These are phyloP conservation scores for Boletus coccyginus DNA, from an alignment of 768 basidiomycete species.

Conservation along the genomic window DNA sequence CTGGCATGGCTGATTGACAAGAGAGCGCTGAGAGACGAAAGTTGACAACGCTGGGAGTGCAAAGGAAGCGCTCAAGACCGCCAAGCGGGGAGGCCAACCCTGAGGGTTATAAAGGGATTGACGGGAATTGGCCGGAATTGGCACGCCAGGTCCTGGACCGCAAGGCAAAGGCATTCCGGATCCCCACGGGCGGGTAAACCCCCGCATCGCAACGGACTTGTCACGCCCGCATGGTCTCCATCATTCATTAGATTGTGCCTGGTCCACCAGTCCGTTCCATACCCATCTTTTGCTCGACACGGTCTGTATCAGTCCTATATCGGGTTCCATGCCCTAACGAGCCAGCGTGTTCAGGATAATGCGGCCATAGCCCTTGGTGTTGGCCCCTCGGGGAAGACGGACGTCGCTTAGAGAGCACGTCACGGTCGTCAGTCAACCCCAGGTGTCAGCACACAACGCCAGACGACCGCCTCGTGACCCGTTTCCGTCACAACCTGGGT, in stretches of 20 bases:
- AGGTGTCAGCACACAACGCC: neutral
- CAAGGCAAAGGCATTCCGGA: constrained; percentile 2
- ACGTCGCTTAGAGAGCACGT: too few species aligned
- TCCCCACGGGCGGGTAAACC: constrained; percentile 9
- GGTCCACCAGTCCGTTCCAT: neutral
- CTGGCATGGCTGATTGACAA: constrained; percentile 16
- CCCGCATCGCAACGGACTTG: constrained; percentile 21
- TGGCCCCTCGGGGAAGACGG: neutral
- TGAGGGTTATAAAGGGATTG: constrained; percentile 5
- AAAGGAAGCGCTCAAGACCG: constrained; percentile 3
- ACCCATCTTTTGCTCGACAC: too few species aligned
- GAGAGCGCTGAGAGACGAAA: neutral
- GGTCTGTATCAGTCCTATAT: neutral
- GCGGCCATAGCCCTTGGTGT: neutral
- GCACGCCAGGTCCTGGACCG: neutral
- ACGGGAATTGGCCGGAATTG: neutral
- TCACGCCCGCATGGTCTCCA: constrained; percentile 19
- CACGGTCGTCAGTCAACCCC: neutral
- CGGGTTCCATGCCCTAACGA: neutral
- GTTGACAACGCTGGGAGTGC: neutral
- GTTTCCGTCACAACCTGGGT: neutral
- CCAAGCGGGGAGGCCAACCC: neutral
- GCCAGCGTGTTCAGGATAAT: neutral
- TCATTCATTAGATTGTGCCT: constrained; percentile 7
- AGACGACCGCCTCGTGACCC: neutral